Base-by-base conservation (phyloP, 2,329 filamentous ascomycete genomes). In the Teratosphaeria nubilosa region DNA sequence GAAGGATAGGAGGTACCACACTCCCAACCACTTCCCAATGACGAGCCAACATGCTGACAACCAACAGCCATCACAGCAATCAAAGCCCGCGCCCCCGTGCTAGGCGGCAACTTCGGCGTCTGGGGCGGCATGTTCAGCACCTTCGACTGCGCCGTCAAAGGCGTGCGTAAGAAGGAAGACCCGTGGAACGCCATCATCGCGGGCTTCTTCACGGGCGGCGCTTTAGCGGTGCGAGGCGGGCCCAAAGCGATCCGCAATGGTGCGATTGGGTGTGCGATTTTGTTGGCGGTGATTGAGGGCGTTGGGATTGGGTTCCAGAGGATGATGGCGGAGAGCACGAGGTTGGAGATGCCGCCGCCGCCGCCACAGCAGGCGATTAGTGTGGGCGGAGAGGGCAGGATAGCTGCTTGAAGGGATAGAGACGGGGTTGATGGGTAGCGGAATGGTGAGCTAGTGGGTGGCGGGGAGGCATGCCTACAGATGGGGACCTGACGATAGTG, bases 181-280 rank as follows among this genome's bases (percentile, higher is more conserved):
- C 91, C 94, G 14, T 97, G 91, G 79, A 97, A 97, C 77, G 91
- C 91, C 69, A 97, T 99, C 73, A 95, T 92, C 67, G 94, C 92
- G 50, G 94, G 94, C 56, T 96, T 96, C 81, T 92, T 96, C 76
- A 97, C 94, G 4, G 91, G 91, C 69, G 94, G 94, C 66, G 85
- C 92, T 31, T 82, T 99, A 34, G 94, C 94, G 55, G 86, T 97
- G 62, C 85, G 94, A 77, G 94, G 94, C 69, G 94, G 94, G 59
- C 87, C 87, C 74, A 91, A 90, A 79, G 90, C 92, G 24, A 91
- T 94, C 63, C 83, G 94, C 68, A 97, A 97, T 76, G 91, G 90
- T 60, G 94, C 94, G 62, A 97, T 99, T 69, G 94, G 92, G 66
- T 97, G 94, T 74, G 94, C 90, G 27, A 88, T 96, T 64, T 82